Evolutionary conservation across 164 flowering plant species (phyloP).

Genomic region (Aristolochia fimbriata): DNA sequence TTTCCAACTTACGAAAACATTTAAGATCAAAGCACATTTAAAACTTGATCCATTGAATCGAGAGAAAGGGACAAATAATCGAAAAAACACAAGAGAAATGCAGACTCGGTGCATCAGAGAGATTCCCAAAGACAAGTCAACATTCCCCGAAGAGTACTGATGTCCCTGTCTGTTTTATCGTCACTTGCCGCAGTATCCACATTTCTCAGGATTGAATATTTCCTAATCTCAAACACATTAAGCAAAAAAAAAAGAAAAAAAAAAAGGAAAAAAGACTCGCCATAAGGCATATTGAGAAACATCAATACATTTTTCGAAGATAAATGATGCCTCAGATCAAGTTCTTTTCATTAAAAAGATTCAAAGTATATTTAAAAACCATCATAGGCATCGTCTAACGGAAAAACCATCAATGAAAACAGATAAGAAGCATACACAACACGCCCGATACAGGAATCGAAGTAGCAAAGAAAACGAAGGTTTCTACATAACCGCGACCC

Average conservation of each 20-base stretch:
- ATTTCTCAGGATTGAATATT: background rate
- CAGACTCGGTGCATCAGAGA: background rate
- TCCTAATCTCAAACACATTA: background rate
- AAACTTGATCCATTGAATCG: no score
- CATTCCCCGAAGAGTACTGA: slow-evolving; percentile 2
- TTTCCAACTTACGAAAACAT: no score
- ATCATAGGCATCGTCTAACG: no score
- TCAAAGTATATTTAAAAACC: background rate
- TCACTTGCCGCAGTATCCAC: slow-evolving; percentile 13
- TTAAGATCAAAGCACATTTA: no score
- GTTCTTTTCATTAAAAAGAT: background rate
- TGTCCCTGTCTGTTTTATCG: slow-evolving; percentile 3
- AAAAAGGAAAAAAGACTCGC: no score
- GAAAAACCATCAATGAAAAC: no score
- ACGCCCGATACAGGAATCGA: no score
- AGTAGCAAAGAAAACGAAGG: no score
- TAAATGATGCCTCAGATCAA: background rate
- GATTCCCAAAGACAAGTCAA: slow-evolving; percentile 3
- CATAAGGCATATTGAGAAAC: background rate
- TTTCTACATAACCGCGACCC: no score
- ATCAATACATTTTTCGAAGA: background rate
- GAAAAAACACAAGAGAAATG: no score
- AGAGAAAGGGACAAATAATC: background rate
- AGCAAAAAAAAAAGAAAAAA: no score
- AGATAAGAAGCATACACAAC: no score